Evolutionary conservation across 108 stramenopile genomes (phyloP).

Genomic region (Skeletonema tropicum): DNA sequence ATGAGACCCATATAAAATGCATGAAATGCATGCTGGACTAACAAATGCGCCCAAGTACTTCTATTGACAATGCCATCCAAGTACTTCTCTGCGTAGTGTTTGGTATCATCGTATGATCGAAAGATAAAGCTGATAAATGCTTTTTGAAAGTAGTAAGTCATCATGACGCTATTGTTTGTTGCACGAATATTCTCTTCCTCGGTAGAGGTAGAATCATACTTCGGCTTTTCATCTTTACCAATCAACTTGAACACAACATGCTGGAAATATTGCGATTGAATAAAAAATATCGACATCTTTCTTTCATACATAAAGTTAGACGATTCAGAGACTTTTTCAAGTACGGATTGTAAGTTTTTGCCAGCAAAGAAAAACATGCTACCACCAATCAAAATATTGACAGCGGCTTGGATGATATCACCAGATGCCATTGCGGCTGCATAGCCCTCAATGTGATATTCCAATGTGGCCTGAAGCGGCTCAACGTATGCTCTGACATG

Average conservation of each 20-base stretch:
- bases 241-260: background rate
- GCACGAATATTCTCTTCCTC: background rate
- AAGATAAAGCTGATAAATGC: background rate
- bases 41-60: too few species aligned
- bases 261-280: background rate
- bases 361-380: background rate
- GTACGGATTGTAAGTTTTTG: background rate
- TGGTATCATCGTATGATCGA: too few species aligned
- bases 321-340: background rate
- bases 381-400: background rate
- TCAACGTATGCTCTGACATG: too few species aligned
- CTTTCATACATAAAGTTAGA: background rate
- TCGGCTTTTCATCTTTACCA: background rate
- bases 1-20: background rate
- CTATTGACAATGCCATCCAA: too few species aligned
- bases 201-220: background rate
- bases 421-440: conserved; percentile 17
- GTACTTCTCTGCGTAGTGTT: too few species aligned
- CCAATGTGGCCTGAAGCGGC: too few species aligned
- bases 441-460: conserved; percentile 1
- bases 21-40: too few species aligned
- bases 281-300: background rate
- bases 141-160: background rate
- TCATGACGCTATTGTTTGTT: background rate
- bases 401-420: background rate